Conservation (phyloP, 2,329 filamentous ascomycete species). For the Colletotrichum paranaense region DNA sequence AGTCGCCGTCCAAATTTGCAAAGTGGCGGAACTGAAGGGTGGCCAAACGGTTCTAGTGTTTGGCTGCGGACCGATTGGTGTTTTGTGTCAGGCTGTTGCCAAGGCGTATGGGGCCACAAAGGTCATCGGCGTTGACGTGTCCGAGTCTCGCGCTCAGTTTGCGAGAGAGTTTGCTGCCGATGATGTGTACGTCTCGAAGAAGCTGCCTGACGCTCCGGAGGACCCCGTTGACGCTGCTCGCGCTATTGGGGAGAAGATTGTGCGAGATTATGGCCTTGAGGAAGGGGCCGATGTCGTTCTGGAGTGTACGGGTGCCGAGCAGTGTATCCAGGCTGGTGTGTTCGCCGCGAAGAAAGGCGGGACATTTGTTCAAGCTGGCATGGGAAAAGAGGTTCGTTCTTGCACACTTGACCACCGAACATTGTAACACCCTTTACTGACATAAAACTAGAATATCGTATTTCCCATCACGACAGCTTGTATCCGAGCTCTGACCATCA, state of each 20-base stretch:
- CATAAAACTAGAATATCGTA: slow-evolving; percentile 49
- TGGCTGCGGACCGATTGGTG: slow-evolving; percentile 61
- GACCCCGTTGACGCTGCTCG: slow-evolving; percentile 64
- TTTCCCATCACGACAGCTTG: slow-evolving; percentile 79
- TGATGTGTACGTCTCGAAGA: slow-evolving; percentile 51
- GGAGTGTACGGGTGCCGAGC: slow-evolving; percentile 43
- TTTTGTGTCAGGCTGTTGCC: slow-evolving; percentile 58
- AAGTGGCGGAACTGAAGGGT: slow-evolving; percentile 51
- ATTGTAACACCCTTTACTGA: not conserved
- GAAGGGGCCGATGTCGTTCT: slow-evolving; percentile 62
- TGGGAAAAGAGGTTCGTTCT: slow-evolving; percentile 53
- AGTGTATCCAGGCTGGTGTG: slow-evolving; percentile 60
- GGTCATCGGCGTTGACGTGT: slow-evolving; percentile 60
- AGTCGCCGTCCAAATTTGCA: slow-evolving; percentile 60
- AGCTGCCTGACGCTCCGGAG: slow-evolving; percentile 50
- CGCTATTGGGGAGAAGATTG: slow-evolving; percentile 59
- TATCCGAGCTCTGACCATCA: slow-evolving; percentile 79
- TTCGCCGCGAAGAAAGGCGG: slow-evolving; percentile 57
- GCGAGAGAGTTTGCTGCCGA: slow-evolving; percentile 57
- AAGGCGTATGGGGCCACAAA: slow-evolving; percentile 57
- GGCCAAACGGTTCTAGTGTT: slow-evolving; percentile 59
- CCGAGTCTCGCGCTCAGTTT: slow-evolving; percentile 52
- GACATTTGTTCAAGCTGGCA: slow-evolving; percentile 62
- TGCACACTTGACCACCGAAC: too few relatives aligned
- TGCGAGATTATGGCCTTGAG: slow-evolving; percentile 49